phyloP scores from a whole-genome alignment of 2,329 filamentous ascomycete genomes.

The Pseudocercospora musae region DNA sequence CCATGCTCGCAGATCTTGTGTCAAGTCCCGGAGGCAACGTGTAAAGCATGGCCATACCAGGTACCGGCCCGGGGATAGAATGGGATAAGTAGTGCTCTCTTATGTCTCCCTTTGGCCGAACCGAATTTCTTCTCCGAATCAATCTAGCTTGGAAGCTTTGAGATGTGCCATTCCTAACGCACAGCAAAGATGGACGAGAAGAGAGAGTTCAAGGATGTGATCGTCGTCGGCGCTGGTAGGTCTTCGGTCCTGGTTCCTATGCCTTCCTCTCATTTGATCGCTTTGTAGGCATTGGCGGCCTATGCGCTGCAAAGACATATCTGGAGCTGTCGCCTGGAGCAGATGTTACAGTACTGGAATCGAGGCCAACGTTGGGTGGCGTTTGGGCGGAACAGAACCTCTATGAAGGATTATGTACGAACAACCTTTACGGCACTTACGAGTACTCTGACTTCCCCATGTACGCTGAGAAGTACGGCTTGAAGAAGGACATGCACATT shows the following conservation, averaged over 20 bases:
- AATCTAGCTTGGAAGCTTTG: neutral
- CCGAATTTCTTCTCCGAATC: neutral
- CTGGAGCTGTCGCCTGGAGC: conserved; percentile 4
- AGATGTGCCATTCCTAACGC: neutral
- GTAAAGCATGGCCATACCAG: neutral
- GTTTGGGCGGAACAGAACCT: conserved; percentile 66
- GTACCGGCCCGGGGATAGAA: neutral
- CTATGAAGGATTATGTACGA: conserved; percentile 66
- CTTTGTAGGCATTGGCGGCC: conserved; percentile 11
- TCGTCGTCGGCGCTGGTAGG: conserved; percentile 10
- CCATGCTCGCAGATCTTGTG: neutral
- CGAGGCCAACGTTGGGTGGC: conserved; percentile 52
- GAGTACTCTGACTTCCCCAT: conserved; percentile 72
- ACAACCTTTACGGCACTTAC: conserved; percentile 69
- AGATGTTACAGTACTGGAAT: conserved; percentile 9
- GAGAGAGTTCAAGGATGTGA: conserved; percentile 4
- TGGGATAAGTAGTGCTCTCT: too few relatives aligned
- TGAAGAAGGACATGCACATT: conserved; percentile 55
- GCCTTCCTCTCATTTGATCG: neutral
- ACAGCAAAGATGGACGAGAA: neutral
- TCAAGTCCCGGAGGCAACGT: neutral
- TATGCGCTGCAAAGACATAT: conserved; percentile 15
- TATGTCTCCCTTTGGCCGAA: too few relatives aligned
- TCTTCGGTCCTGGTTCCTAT: neutral
- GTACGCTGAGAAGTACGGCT: conserved; percentile 41